Conservation (phyloP, 2,329 filamentous ascomycete genomes). For the Curvularia eragrostidis region DNA sequence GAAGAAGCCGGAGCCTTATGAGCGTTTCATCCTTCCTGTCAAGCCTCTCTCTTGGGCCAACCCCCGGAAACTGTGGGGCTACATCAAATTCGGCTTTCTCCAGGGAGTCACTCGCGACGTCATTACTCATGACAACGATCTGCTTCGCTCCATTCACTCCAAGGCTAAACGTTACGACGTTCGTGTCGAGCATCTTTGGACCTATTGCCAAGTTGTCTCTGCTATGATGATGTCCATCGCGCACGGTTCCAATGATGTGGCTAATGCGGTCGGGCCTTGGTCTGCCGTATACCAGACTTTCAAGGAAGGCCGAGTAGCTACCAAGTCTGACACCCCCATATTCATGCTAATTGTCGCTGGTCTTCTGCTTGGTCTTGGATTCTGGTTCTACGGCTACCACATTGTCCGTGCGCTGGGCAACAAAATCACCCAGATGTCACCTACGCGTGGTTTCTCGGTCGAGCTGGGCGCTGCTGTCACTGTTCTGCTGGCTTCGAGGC, state of each 20-base stretch:
- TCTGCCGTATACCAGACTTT: constrained; percentile 69
- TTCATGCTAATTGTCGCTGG: constrained; percentile 67
- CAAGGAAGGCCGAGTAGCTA: constrained; percentile 55
- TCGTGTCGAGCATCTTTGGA: constrained; percentile 57
- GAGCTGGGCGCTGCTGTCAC: constrained; percentile 61
- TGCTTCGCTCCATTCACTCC: constrained; percentile 51
- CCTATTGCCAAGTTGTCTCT: constrained; percentile 53
- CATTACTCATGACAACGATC: constrained; percentile 50
- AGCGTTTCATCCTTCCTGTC: constrained; percentile 46
- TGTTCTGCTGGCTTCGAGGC: constrained; percentile 68
- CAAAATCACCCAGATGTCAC: constrained; percentile 66
- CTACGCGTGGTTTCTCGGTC: constrained; percentile 57
- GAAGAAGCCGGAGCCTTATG: constrained; percentile 40
- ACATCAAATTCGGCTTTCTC: constrained; percentile 54
- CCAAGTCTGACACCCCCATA: constrained; percentile 60
- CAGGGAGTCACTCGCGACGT: constrained; percentile 54
- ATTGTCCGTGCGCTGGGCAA: constrained; percentile 69
- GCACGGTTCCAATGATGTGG: constrained; percentile 72
- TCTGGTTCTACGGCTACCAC: constrained; percentile 69
- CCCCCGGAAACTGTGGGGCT: constrained; percentile 47
- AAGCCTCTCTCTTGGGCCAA: constrained; percentile 40
- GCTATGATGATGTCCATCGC: constrained; percentile 76
- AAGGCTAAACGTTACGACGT: constrained; percentile 56
- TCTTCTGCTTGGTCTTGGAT: constrained; percentile 60
- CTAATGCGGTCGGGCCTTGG: constrained; percentile 63